These are phyloP conservation scores for Candida germanica DNA, from an alignment of 805 yeast genomes.

Conservation along the genomic window DNA sequence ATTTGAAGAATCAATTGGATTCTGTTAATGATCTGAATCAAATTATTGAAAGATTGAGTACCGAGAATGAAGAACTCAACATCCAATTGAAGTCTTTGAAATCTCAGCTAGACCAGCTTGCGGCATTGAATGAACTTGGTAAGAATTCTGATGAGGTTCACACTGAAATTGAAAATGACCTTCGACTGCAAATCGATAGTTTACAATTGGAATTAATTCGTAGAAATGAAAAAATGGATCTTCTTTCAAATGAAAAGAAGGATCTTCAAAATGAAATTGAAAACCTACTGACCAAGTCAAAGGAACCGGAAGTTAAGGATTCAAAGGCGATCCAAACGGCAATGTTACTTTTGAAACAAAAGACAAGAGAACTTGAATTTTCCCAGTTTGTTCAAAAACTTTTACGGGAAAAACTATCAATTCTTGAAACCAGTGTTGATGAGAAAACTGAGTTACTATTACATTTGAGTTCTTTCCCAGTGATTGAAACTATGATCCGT, in stretches of 20 bases:
- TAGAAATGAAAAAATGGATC: conserved; percentile 6
- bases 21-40: conserved; percentile 32
- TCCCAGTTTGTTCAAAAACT: conserved; percentile 3
- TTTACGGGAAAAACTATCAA: conserved; percentile 1
- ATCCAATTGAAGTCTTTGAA: conserved; percentile 31
- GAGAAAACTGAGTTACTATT: background rate
- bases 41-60: conserved; percentile 31
- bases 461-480: background rate
- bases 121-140: conserved; percentile 49
- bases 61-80: conserved; percentile 34
- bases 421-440: background rate
- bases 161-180: conserved; percentile 39
- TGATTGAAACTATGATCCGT: background rate
- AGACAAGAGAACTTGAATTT: conserved; percentile 9
- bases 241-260: conserved; percentile 1
- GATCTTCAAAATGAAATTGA: conserved; percentile 1
- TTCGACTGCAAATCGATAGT: conserved; percentile 34
- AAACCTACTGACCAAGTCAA: background rate
- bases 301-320: background rate
- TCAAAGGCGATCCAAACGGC: background rate
- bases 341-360: conserved; percentile 1
- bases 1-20: conserved; percentile 32
- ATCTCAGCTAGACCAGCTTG: conserved; percentile 41
- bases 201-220: conserved; percentile 16
- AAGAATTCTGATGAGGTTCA: conserved; percentile 48